Base-by-base conservation (phyloP, 129 eudicot species). In the Flaveria linearis region DNA sequence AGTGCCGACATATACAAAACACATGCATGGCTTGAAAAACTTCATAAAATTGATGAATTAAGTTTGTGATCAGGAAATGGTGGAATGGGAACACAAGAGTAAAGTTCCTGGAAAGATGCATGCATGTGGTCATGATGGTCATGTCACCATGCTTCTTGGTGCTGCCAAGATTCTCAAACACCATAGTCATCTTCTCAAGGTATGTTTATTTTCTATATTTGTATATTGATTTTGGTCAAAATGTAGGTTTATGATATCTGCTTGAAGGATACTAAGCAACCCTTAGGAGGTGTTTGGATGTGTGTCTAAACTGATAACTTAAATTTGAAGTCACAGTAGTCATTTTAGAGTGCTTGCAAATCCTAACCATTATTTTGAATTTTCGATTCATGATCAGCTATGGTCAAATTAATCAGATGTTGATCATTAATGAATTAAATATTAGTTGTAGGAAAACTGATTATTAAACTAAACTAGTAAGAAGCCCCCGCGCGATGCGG, bases 81-180 rank as follows among this genome's bases (percentile, higher is more conserved):
- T 88, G 78, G 93, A 90, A 30, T 90, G 96, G 96, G 78, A 88
- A 41, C 93, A 90, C 75, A 88, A 86, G 68, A 90, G 96, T 82
- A 90, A 86, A 82, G 77, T 88, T 65, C 79, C 85, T 42, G 96
- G 96, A 62, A 90, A 90, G 82, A 90, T 90, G 96, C 93, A 90
- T 84, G 91, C 85, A 45, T 90, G 93, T 78, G 96, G 96, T 20
- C 96, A 90, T 84, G 96, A 90, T 81, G 93, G 84, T 56, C 96
- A 90, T 88, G 89, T 90, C 43, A 83, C 97, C 15, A 91, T 88
- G 90, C 89, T 87, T 82, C 90, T 89, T 58, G 92, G 96, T 25
- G 96, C 96, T 36, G 96, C 96, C 26, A 87, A 80, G 85, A 75
- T 91, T 69, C 97, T 91, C 42, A 86, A 86, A 73, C 76, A 75